A percentile compares a stretch with the other conserved stretches of the same genome.
These are phyloP conservation scores for Trichoderma gamsii DNA, from an alignment of 495 filamentous ascomycete species.

Conservation along the genomic window DNA sequence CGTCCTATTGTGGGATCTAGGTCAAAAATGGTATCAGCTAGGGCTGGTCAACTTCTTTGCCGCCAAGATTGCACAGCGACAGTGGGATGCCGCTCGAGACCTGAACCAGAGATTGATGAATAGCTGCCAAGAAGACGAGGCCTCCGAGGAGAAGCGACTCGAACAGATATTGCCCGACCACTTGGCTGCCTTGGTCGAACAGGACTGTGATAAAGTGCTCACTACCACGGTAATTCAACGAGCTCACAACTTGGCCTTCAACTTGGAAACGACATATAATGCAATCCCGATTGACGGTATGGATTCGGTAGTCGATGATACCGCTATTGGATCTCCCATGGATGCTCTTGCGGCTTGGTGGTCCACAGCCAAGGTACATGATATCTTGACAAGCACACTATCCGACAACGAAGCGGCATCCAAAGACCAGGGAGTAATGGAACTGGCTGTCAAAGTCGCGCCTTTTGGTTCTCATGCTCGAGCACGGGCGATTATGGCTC, in stretches of 20 bases:
- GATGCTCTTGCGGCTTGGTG: constrained; percentile 91
- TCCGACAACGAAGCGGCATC: constrained; percentile 17
- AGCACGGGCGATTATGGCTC: constrained; percentile 70
- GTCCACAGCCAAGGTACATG: constrained; percentile 70
- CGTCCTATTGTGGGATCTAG: constrained; percentile 75
- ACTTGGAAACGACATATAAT: constrained; percentile 63
- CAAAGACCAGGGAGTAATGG: constrained; percentile 34
- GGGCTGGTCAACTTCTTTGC: constrained; percentile 58
- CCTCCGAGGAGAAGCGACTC: constrained; percentile 35
- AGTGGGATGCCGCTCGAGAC: constrained; percentile 74
- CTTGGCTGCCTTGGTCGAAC: constrained; percentile 63
- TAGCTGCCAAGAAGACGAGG: constrained; percentile 22
- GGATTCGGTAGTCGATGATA: constrained; percentile 80
- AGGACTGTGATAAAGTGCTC: constrained; percentile 75
- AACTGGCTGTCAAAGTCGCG: constrained; percentile 63
- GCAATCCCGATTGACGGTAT: constrained; percentile 61
- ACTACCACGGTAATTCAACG: constrained; percentile 71
- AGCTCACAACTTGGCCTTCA: constrained; percentile 88
- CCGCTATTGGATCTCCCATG: constrained; percentile 77
- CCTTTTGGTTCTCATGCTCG: constrained; percentile 73
- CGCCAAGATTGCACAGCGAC: constrained; percentile 60
- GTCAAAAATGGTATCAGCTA: constrained; percentile 56
- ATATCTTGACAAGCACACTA: constrained; percentile 57
- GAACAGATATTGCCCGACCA: constrained; percentile 69
- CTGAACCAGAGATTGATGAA: constrained; percentile 55